phyloP scores from a whole-genome alignment of 106 monocot genomes.

The Amphibolis antarctica region DNA sequence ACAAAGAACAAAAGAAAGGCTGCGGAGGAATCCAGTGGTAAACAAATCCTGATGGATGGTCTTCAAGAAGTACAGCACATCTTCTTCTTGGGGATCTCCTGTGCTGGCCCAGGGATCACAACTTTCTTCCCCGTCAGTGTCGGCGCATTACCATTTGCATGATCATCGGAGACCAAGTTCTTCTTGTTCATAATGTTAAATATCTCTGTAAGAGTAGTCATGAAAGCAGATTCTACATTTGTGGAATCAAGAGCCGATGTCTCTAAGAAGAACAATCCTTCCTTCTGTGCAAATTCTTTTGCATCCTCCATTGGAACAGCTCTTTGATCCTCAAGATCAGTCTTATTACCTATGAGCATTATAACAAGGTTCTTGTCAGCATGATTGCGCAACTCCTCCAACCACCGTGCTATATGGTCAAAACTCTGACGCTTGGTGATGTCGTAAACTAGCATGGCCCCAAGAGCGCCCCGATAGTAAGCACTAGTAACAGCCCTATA shows the following conservation, averaged over 20 bases:
- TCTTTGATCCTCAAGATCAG: constrained; percentile 69
- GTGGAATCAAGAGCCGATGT: constrained; percentile 53
- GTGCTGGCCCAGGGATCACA: constrained; percentile 66
- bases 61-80: constrained; percentile 59
- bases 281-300: constrained; percentile 79
- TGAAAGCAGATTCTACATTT: constrained; percentile 65
- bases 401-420: constrained; percentile 86
- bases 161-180: constrained; percentile 27
- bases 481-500: constrained; percentile 95
- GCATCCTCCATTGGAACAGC: constrained; percentile 68
- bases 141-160: constrained; percentile 18
- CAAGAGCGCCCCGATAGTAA: constrained; percentile 89
- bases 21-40: not conserved
- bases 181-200: constrained; percentile 74
- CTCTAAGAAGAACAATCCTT: constrained; percentile 84
- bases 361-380: constrained; percentile 92
- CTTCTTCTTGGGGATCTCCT: constrained; percentile 68
- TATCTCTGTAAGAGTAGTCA: constrained; percentile 69
- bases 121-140: constrained; percentile 68
- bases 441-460: constrained; percentile 87
- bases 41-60: not conserved
- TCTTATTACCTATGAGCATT: constrained; percentile 92
- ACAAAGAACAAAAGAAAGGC: not conserved
- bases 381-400: constrained; percentile 78
- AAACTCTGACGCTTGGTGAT: constrained; percentile 92